Base-by-base conservation (phyloP, 352 stramenopile species). In the Phytophthora crassamura region DNA sequence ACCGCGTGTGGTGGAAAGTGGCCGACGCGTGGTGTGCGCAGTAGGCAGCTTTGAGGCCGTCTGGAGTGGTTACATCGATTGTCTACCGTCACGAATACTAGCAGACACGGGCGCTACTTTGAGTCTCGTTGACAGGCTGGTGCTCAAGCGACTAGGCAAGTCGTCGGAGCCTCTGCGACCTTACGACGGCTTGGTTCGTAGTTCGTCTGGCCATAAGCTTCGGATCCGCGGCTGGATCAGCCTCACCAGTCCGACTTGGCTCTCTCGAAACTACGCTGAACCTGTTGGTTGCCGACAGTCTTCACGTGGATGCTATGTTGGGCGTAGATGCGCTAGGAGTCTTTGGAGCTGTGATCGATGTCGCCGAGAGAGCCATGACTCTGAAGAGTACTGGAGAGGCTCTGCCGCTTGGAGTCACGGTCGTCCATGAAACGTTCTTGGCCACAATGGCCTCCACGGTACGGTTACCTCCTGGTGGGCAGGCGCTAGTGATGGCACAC, bases 51-150 rank as follows among this genome's bases (percentile, higher is more conserved):
- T 47, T 16, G 40, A 47, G 7, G 40, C 40, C 4, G 8, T 47
- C 11, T 47, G 7, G 14, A 25, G 14, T 16, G 40, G 40, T 0
- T 47, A 7, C 16, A 47, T 47, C 11, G 42, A 49, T 2, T 49
- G 22, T 16, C 42, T 49, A 16, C 42, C 42, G 9, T 34, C 18
- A 2, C 2, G 32, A 3, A 25, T 49, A 10, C 38, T 59, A 18
- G 50, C 38, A 1, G 50, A 59, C 36, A 59, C 50, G 1, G 36
- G 36, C 4, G 50, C 50, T 16, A 40, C 50, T 5, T 22, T 59
- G 9, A 59, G 50, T 39, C 20, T 59, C 1, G 50, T 58, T 1
- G 25, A 48, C 4, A 2, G 14, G 1, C 14, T 9, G 3, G 20
- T 48, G 35, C 25, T 59, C 22, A 47, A 48, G 15, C 50, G 38